phyloP scores from a whole-genome alignment of 768 basidiomycete species.

The Calocera viscosa region DNA sequence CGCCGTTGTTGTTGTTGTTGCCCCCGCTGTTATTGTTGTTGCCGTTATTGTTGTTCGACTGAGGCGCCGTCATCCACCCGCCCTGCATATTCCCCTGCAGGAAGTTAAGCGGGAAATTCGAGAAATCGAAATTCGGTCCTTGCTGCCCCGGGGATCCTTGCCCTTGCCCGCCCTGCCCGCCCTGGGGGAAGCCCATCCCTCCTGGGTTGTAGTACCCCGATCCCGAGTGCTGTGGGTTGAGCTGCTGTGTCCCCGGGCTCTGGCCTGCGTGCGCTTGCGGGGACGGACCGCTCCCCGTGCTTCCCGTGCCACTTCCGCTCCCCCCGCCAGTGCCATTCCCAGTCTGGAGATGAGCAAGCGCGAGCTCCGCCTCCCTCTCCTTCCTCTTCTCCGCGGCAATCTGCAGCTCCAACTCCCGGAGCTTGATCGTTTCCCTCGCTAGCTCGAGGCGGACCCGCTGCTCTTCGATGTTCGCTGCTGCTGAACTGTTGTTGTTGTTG shows the following conservation, averaged over 20 bases:
- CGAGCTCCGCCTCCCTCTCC: slow-evolving; percentile 7
- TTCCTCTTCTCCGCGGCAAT: background rate
- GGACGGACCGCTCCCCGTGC: background rate
- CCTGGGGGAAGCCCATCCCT: background rate
- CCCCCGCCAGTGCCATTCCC: background rate
- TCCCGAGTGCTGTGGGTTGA: too few relatives aligned
- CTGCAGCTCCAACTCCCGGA: background rate
- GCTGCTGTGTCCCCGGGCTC: too few relatives aligned
- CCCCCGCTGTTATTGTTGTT: too few relatives aligned
- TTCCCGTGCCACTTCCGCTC: too few relatives aligned
- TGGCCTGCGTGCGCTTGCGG: background rate
- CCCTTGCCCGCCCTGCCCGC: background rate
- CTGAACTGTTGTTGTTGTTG: background rate
- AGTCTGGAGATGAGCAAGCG: background rate
- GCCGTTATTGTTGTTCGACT: too few relatives aligned
- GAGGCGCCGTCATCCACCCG: too few relatives aligned
- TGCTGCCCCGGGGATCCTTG: background rate
- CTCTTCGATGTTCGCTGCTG: background rate
- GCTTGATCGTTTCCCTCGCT: background rate
- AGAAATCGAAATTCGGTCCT: background rate
- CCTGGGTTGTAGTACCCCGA: too few relatives aligned
- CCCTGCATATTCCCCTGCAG: background rate
- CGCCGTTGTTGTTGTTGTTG: background rate
- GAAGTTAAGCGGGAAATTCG: background rate
- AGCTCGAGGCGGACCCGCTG: background rate